A percentile compares a stretch with the other conserved stretches of the same genome.
Conservation (phyloP, 1,139 yeast genomes). For the Yamadazyma spencermartinsiae region DNA sequence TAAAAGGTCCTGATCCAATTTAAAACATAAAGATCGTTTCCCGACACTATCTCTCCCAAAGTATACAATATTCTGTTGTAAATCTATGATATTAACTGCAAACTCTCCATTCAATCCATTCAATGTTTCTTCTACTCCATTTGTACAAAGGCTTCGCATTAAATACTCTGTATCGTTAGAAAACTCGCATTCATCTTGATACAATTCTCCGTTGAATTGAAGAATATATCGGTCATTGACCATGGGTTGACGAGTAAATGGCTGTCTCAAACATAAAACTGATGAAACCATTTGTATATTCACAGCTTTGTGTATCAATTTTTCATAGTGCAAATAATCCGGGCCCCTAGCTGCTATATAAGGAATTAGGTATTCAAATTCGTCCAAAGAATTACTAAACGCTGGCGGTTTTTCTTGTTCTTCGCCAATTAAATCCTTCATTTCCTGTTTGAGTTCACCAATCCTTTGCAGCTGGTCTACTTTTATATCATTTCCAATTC, state of each 20-base stretch:
- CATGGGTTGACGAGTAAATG: conserved; percentile 73
- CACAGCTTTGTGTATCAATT: conserved; percentile 12
- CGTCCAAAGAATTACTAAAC: conserved; percentile 4
- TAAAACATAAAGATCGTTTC: conserved; percentile 67
- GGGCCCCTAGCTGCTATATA: conserved; percentile 57
- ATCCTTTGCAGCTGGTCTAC: conserved; percentile 18
- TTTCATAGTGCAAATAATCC: conserved; percentile 33
- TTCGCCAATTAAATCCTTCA: conserved; percentile 17
- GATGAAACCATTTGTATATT: conserved; percentile 54
- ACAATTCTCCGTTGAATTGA: conserved; percentile 90
- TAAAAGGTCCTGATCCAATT: conserved; percentile 31
- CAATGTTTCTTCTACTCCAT: conserved; percentile 34
- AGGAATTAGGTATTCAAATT: conserved; percentile 36
- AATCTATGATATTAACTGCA: conserved; percentile 60
- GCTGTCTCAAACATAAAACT: conserved; percentile 75
- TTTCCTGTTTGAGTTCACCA: conserved; percentile 16
- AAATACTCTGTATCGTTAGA: conserved; percentile 37
- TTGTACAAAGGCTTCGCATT: conserved; percentile 15
- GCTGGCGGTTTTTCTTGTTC: conserved; percentile 6
- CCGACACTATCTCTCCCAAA: conserved; percentile 89
- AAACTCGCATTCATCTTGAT: conserved; percentile 52
- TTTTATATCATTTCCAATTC: conserved; percentile 33
- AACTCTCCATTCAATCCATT: conserved; percentile 73
- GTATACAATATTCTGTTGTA: conserved; percentile 39
- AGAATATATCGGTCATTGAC: conserved; percentile 29